A percentile compares a stretch with the other conserved stretches of the same genome.
Evolutionary conservation across 1,284 basidiomycete species (phyloP).

Genomic region (Malassezia restricta): DNA sequence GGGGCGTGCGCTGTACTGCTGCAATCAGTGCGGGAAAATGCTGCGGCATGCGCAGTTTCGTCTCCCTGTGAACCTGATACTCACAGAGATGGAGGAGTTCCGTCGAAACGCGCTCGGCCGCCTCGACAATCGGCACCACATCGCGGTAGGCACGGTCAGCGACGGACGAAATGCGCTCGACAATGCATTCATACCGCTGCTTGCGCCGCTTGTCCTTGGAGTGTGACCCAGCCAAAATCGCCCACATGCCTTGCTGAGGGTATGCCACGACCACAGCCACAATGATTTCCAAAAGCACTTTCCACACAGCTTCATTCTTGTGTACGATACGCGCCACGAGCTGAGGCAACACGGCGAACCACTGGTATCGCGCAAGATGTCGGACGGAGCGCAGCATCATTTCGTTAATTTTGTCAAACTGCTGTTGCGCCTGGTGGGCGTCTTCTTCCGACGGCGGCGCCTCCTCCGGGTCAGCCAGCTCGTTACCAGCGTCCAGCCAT

Average conservation of each 20-base stretch:
- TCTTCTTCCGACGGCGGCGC: conserved; percentile 11
- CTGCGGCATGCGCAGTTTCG: conserved; percentile 24
- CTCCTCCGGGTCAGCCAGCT: conserved; percentile 18
- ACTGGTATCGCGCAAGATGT: conserved; percentile 62
- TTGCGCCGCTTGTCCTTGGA: conserved; percentile 62
- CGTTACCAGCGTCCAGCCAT: conserved; percentile 85
- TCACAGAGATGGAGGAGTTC: conserved; percentile 40
- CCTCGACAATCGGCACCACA: conserved; percentile 23
- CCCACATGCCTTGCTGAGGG: conserved; percentile 86
- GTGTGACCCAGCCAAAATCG: conserved; percentile 75
- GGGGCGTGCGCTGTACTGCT: conserved; percentile 21
- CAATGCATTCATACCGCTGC: conserved; percentile 56
- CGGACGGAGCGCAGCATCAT: conserved; percentile 56
- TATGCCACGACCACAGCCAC: conserved; percentile 63
- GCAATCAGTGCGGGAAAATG: conserved; percentile 30
- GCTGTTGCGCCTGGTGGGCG: conserved; percentile 20
- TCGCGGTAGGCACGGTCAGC: conserved; percentile 21
- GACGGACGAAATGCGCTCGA: conserved; percentile 44
- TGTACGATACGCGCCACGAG: conserved; percentile 89
- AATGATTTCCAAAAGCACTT: conserved; percentile 61
- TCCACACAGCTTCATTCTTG: conserved; percentile 58
- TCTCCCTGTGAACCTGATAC: conserved; percentile 23
- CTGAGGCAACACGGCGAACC: conserved; percentile 92
- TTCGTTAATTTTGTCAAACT: conserved; percentile 31
- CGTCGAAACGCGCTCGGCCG: conserved; percentile 33